Base-by-base conservation (phyloP, 352 stramenopile species). In the Globisporangium sylvaticum region DNA sequence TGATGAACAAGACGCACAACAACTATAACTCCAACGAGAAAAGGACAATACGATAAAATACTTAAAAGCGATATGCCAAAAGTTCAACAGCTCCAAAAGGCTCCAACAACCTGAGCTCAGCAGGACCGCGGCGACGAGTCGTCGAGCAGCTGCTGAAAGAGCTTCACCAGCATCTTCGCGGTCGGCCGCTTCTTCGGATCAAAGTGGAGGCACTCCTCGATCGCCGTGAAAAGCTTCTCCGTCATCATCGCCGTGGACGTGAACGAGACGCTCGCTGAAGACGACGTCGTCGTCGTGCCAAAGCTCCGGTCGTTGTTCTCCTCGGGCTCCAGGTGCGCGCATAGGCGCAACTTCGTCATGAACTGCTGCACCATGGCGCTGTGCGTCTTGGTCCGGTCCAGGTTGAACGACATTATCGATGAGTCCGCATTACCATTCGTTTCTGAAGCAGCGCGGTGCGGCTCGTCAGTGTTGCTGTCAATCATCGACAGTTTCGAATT, bases 201-300 rank as follows among this genome's bases (percentile, higher is more conserved):
- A 29, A 76, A 80, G 37, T 88, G 77, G 22, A 93, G 66, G 58
- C 83, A 93, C 24, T 84, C 79, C 44, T 81, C 67, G 50, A 91
- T 83, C 6, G 75, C 62, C 5, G 67, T 62, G 25, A 83, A 74
- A 6, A 90, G 56, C 57, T 81, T 84, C 55, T 83, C 79, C 1
- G 81, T 74, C 24, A 81, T 60, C 44, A 79, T 67, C 15, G 71
- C 71, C 7, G 76, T 74, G 0, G 74, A 78, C 1, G 68, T 68
- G 29, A 76, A 62, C 54, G 72, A 75, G 27, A 79, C 14, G 25
- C 69, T 77, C 32, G 64, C 71, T 9, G 76, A 81, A 3, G 76
- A 81, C 15, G 78, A 79, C 5, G 76, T 70, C 9, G 62, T 60
- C 1, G 72, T 80, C 7, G 75, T 81, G 29, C 76, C 72, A 50